A percentile compares a stretch with the other conserved stretches of the same genome.
These are phyloP conservation scores for Trichomonas vaginalis DNA, from an alignment of 208 protist species.

Conservation along the genomic window DNA sequence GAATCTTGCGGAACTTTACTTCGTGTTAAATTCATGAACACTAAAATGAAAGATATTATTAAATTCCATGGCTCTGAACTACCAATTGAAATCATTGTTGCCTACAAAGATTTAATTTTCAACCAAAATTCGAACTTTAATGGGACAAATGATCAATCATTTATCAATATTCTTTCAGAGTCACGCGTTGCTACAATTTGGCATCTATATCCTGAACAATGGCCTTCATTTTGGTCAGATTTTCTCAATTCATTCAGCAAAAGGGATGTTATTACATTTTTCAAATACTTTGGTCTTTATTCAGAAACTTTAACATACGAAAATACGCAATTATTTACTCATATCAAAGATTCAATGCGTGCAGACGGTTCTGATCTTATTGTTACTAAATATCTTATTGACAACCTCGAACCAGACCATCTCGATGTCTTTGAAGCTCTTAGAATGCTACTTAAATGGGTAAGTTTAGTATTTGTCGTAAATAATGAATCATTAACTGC, in stretches of 20 bases:
- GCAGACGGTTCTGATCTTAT: background rate
- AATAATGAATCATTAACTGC: background rate
- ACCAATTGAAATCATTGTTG: background rate
- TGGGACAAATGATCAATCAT: background rate
- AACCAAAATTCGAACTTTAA: background rate
- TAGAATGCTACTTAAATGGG: background rate
- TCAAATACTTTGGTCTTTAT: background rate
- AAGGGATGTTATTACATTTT: background rate
- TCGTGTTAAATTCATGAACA: background rate
- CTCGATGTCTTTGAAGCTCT: background rate
- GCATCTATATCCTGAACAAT: background rate
- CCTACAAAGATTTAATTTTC: background rate
- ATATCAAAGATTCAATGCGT: background rate
- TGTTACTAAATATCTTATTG: background rate
- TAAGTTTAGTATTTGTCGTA: background rate
- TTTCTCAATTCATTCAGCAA: background rate
- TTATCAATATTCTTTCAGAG: background rate
- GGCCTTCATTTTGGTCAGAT: background rate
- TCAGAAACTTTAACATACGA: background rate
- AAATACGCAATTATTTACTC: background rate
- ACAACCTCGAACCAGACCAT: too few species aligned
- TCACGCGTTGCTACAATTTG: background rate
- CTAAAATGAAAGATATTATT: background rate
- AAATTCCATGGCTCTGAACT: background rate
- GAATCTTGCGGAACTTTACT: too few species aligned